Base-by-base conservation (phyloP, 441 rosid species). In the Aleurites moluccanus region DNA sequence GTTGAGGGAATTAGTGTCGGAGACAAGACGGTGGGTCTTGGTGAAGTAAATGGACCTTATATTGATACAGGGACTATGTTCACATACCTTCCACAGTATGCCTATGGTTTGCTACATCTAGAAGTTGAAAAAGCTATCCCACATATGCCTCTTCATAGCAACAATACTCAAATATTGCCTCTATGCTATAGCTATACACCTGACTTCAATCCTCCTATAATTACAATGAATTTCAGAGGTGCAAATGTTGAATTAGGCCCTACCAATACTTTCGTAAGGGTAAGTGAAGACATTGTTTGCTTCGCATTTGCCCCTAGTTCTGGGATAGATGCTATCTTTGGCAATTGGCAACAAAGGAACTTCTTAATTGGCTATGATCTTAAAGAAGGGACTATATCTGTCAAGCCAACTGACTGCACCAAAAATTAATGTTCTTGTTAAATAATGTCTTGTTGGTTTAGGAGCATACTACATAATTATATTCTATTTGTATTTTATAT, bases 321-420 rank as follows among this genome's bases (percentile, higher is more conserved):
- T 3, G 28, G 27, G 14, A 18, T 11, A 1, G 30, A 44, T 7
- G 38, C 70, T 0, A 33, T 76, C 45, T 50, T 16, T 16, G 79
- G 60, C 11, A 76, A 66, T 60, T 69, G 63, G 62, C 70, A 73
- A 27, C 70, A 73, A 50, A 53, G 53, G 28, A 73, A 73, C 76
- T 52, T 73, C 33, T 23, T 73, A 27, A 35, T 73, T n/a, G 70
- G 70, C 11, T 64, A 20, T 52, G 76, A 73, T 38, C 70, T 73
- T 3, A 14, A 52, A 20, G 7, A 25, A 11, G 30, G 68, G n/a
- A 14, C 14, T 56, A 10, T 73, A 6, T 73, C 76, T 7, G 65
- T 65, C 28, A 65, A 53, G 53, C 15, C 45, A 35, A 44, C 64
- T 64, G 44, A 64, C 27, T 65, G 71, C 42, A 53, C 52, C 9